A percentile compares a stretch with the other conserved stretches of the same genome.
Evolutionary conservation across 495 filamentous ascomycete genomes (phyloP).

Genomic region (Aspergillus saccharolyticus): DNA sequence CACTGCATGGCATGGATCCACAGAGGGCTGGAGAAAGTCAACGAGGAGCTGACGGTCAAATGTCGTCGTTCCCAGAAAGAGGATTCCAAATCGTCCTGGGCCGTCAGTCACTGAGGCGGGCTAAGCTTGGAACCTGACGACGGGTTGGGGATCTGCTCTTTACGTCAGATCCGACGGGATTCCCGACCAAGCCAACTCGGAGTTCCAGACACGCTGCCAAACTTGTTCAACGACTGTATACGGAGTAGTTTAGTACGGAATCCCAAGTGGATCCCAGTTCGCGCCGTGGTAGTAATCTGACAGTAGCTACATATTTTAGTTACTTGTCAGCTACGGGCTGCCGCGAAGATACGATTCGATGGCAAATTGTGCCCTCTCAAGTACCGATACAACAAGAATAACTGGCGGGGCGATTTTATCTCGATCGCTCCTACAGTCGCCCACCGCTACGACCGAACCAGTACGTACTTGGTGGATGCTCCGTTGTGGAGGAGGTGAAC

Average conservation of each 20-base stretch:
- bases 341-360: neutral
- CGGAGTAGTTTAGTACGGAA: too few relatives aligned
- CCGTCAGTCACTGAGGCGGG: neutral
- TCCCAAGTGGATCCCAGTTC: neutral
- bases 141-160: neutral
- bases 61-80: neutral
- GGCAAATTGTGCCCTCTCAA: neutral
- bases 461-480: neutral
- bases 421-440: neutral
- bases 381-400: neutral
- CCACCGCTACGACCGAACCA: neutral
- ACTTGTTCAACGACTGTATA: neutral
- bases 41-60: neutral
- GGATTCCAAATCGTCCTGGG: neutral
- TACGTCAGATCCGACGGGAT: neutral
- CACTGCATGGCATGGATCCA: neutral
- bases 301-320: neutral
- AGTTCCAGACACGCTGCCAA: neutral
- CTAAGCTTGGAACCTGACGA: neutral
- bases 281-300: neutral
- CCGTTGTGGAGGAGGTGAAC: neutral
- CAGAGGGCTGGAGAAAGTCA: neutral
- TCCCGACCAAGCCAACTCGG: neutral
- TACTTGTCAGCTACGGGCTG: neutral
- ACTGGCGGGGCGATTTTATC: neutral